Base-by-base conservation (phyloP, 1,284 basidiomycete species). In the Amylostereum chailletii region DNA sequence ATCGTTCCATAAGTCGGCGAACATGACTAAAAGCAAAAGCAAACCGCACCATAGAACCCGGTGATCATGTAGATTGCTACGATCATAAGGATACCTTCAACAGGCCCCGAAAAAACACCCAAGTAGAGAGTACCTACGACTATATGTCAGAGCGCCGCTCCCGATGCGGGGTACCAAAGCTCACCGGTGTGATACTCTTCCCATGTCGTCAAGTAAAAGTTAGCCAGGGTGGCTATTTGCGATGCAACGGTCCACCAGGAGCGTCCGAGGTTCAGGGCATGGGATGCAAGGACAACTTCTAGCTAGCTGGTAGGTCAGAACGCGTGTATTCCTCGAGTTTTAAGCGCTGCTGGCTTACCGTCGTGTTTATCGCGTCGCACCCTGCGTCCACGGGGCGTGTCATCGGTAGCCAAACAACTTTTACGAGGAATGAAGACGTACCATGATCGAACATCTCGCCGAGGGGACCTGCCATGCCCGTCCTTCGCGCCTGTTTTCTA, bases 401-500 rank as follows among this genome's bases (percentile, higher is more conserved):
- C 29, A 44, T 30, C 36, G 45, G 7, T 30, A 38, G n/a, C 19
- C 19, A 43, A 32, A 42, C 3, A 34, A 19, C 5, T 1, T 5
- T 50, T 27, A 45, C 45, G 29, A 47, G 27, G 5, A 33, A 36
- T 34, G 43, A 41, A 27, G 9, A 61, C 75, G 45, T 57, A 76
- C 94, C 96, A 67, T 99, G 95, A 66, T 99, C 95, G 63, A 98
- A 98, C 77, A 96, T 83, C 65, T 97, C 91, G 19, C 95, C 95
- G 19, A 98, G 71, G 2, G 95, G 95, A 3, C 94, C 92, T 26
- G 94, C 88, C 90, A 97, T 98, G 2, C 91, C 91, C 0, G 94
- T 96, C 49, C 94, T 71, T 48, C 95, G 75, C 9, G 95, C 95
- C 69, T 99, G 95, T 67, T 96, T 96, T 8, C 93, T 94, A 55